These are phyloP conservation scores for Macaranga tanarius DNA, from an alignment of 441 rosid genomes.

Conservation along the genomic window DNA sequence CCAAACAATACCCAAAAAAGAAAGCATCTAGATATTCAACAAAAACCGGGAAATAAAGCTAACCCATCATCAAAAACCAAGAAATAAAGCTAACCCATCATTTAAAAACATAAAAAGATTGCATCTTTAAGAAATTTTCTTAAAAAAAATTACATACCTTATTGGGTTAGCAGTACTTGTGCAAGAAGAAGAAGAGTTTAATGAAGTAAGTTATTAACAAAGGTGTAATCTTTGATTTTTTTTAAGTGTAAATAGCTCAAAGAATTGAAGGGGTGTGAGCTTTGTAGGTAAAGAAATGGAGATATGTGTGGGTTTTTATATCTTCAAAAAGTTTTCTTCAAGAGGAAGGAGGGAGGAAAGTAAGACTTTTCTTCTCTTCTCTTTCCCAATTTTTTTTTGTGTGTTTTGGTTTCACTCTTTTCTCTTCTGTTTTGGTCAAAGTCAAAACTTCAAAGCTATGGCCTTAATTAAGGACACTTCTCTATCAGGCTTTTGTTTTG, in stretches of 20 bases:
- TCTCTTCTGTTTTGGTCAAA: slow-evolving; percentile 41
- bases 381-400: slow-evolving; percentile 24
- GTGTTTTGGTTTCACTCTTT: slow-evolving; percentile 36
- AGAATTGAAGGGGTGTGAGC: slow-evolving; percentile 19
- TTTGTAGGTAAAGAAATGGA: slow-evolving; percentile 11
- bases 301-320: slow-evolving; percentile 23
- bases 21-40: not conserved
- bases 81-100: not conserved
- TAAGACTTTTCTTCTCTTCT: slow-evolving; percentile 59
- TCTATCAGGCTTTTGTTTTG: slow-evolving; percentile 7
- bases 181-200: not conserved
- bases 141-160: slow-evolving; percentile 31
- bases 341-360: slow-evolving; percentile 68
- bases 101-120: not conserved
- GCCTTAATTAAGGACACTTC: slow-evolving; percentile 22
- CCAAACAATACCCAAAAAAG: slow-evolving; percentile 7
- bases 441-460: slow-evolving; percentile 53
- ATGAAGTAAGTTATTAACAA: not conserved
- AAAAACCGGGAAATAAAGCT: too few relatives aligned
- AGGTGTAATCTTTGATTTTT: not conserved
- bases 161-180: not conserved
- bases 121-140: not conserved
- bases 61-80: not conserved
- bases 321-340: slow-evolving; percentile 8
- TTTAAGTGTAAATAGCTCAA: not conserved